Base-by-base conservation (phyloP, 2,329 filamentous ascomycete species). In the Lachnellula hyalina region DNA sequence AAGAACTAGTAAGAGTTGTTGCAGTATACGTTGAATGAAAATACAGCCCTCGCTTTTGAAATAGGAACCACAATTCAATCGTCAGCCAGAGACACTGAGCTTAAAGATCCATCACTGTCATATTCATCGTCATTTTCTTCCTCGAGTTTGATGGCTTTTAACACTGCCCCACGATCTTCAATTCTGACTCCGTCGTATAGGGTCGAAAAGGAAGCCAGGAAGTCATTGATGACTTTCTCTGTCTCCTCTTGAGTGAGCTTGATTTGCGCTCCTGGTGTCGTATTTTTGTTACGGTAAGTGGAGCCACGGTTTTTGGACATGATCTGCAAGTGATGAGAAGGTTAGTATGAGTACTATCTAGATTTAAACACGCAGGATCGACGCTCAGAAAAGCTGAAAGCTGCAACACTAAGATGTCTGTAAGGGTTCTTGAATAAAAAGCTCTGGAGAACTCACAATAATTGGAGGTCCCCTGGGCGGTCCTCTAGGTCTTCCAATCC, bases 161-260 rank as follows among this genome's bases (percentile, higher is more conserved):
- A 45, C 3, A 49, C 55, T 23, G 55, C 55, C 17, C 55, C 57
- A 1, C 55, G 25, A 32, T 59, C 40, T 23, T 58, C 57, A 6
- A 56, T 49, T 0, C 51, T 40, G n/a, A 61, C 21, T 19, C 48
- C 51, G 40, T 61, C 57, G 41, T 59, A 60, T n/a, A 61, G 35
- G 5, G 53, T 57, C 1, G 57, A 58, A 41, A 59, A 56, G 2
- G 57, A 52, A 9, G 60, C 60, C 14, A 62, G 47, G 35, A 60
- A 60, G 25, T 58, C 55, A 46, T 62, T 60, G 14, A 62, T 50
- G 5, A 59, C 54, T 41, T 52, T 51, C 56, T 62, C 58, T 2
- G 55, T 55, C 36, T 60, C 58, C n/a, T 56, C 40, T 42, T 57
- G 55, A n/a, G 52, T 59, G 14, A 60, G 53, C 25, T 58, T 36